A percentile compares a stretch with the other conserved stretches of the same genome.
Evolutionary conservation across 2,329 filamentous ascomycete species (phyloP).

Genomic region (Aureobasidium sp.): DNA sequence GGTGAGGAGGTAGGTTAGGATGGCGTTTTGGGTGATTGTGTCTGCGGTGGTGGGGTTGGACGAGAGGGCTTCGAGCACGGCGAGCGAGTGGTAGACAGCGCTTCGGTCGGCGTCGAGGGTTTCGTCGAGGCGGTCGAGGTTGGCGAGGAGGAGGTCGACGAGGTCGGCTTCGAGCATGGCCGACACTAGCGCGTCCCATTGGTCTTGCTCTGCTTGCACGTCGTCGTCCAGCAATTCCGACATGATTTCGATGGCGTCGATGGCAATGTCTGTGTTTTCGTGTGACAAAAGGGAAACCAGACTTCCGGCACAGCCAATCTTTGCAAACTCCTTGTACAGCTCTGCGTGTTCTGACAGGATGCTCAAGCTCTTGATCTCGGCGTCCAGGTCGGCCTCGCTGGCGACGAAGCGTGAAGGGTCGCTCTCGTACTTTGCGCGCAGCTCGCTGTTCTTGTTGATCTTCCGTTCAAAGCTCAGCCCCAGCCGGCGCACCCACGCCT

Average conservation of each 20-base stretch:
- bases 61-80: conserved; percentile 76
- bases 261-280: conserved; percentile 95
- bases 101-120: conserved; percentile 60
- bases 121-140: conserved; percentile 74
- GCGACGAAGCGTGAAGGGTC: conserved; percentile 75
- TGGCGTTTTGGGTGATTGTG: conserved; percentile 59
- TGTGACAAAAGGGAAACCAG: conserved; percentile 78
- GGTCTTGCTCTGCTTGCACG: conserved; percentile 65
- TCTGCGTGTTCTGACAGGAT: conserved; percentile 80
- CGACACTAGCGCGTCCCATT: conserved; percentile 69
- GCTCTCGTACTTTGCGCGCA: conserved; percentile 74
- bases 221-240: conserved; percentile 91
- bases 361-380: conserved; percentile 76
- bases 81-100: conserved; percentile 78
- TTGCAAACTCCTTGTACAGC: conserved; percentile 71
- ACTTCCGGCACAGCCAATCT: conserved; percentile 56
- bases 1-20: conserved; percentile 69
- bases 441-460: conserved; percentile 82
- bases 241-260: conserved; percentile 81
- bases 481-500: conserved; percentile 71
- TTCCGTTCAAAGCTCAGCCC: conserved; percentile 80
- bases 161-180: conserved; percentile 57
- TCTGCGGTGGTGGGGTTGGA: conserved; percentile 61
- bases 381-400: conserved; percentile 81
- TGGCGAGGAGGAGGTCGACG: conserved; percentile 63